phyloP scores from a whole-genome alignment of 2,329 filamentous ascomycete genomes.

The Neonectria neomacrospora region DNA sequence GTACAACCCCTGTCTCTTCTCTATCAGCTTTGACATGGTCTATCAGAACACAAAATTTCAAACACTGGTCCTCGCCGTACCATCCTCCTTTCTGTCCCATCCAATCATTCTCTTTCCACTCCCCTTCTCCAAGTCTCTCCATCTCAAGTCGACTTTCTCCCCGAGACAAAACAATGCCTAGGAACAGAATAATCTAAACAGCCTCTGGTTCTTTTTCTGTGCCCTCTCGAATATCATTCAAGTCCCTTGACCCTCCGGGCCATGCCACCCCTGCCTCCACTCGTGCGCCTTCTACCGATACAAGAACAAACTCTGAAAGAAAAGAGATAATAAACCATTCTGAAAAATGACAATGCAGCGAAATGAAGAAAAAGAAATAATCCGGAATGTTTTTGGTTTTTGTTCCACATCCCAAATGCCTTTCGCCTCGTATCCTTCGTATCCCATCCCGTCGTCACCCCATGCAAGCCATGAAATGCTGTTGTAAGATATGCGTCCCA shows the following conservation, averaged over 20 bases:
- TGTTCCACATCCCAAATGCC: slow-evolving; percentile 32
- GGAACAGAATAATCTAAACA: slow-evolving; percentile 16
- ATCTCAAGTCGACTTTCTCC: background rate
- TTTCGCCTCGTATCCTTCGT: slow-evolving; percentile 33
- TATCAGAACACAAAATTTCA: slow-evolving; percentile 30
- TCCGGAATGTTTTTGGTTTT: slow-evolving; percentile 35
- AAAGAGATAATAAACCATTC: slow-evolving; percentile 22
- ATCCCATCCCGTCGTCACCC: slow-evolving; percentile 32
- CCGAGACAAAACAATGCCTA: slow-evolving; percentile 4
- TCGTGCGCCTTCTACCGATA: slow-evolving; percentile 38
- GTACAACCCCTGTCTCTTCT: slow-evolving; percentile 35
- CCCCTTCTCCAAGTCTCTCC: background rate
- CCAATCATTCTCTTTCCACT: background rate
- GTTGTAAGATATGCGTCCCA: slow-evolving; percentile 25
- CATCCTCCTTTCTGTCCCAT: slow-evolving; percentile 10
- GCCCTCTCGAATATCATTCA: slow-evolving; percentile 30
- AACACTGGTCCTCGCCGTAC: slow-evolving; percentile 11
- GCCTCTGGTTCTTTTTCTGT: slow-evolving; percentile 24
- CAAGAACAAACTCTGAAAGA: slow-evolving; percentile 11
- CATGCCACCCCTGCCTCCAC: slow-evolving; percentile 24
- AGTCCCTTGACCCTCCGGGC: slow-evolving; percentile 24
- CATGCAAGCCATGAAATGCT: slow-evolving; percentile 31
- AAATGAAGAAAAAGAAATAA: slow-evolving; percentile 33
- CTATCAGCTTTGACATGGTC: slow-evolving; percentile 30
- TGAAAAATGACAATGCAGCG: slow-evolving; percentile 35